Conservation (phyloP, 257 asterid species). For the Capsicum baccatum region DNA sequence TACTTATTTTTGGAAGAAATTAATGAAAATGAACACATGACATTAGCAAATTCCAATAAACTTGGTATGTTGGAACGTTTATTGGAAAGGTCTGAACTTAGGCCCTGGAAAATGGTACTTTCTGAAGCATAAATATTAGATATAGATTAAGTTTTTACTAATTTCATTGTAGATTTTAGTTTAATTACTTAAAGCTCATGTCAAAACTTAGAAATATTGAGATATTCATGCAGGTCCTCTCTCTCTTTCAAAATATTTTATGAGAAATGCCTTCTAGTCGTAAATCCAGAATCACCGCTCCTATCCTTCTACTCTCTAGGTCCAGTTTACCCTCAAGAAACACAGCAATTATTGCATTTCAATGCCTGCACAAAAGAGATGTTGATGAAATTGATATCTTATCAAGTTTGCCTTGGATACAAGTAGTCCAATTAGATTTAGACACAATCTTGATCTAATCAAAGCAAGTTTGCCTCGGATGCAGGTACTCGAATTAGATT, state of each 20-base stretch:
- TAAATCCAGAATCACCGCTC: not conserved
- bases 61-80: not conserved
- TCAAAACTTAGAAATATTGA: conserved; percentile 1
- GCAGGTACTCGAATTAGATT: not conserved
- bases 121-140: not conserved
- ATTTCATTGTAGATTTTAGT: not conserved
- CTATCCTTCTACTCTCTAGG: not conserved
- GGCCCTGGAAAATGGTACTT: not conserved
- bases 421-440: not conserved
- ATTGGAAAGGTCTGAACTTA: not conserved
- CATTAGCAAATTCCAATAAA: not conserved
- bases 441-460: no score
- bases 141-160: not conserved
- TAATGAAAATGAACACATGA: not conserved
- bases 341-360: no score
- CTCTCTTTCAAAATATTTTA: not conserved
- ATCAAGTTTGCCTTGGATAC: not conserved
- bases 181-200: not conserved
- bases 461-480: not conserved
- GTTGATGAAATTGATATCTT: not conserved
- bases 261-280: not conserved
- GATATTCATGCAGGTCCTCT: not conserved
- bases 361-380: not conserved
- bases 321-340: no score
- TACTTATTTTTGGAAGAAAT: not conserved